Evolutionary conservation across 2,329 filamentous ascomycete genomes (phyloP).

Genomic region (Stenocarpella maydis): DNA sequence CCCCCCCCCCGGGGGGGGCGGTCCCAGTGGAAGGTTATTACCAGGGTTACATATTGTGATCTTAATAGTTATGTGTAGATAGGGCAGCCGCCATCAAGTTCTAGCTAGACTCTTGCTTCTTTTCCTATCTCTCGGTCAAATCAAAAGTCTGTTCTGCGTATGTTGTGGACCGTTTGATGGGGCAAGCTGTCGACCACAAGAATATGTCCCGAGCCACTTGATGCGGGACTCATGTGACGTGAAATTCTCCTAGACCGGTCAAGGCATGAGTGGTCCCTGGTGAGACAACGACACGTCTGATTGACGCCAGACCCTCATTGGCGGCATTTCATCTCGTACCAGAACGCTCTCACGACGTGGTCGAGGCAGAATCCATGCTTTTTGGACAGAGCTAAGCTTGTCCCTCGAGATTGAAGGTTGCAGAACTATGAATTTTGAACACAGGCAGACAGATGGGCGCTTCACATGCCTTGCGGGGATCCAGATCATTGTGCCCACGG

Average conservation of each 20-base stretch:
- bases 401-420: neutral
- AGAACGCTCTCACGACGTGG: neutral
- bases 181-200: neutral
- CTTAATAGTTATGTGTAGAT: neutral
- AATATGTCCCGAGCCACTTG: slow-evolving; percentile 24
- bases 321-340: neutral
- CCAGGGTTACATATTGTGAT: neutral
- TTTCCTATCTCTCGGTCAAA: neutral
- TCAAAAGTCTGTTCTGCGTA: slow-evolving; percentile 12
- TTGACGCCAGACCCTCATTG: no score
- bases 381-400: neutral
- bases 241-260: neutral
- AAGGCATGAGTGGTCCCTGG: neutral
- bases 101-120: neutral
- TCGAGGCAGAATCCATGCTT: neutral
- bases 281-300: slow-evolving; percentile 3
- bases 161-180: neutral
- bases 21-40: neutral
- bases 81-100: neutral
- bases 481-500: neutral
- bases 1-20: no score
- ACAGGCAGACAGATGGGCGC: neutral
- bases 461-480: neutral
- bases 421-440: no score
- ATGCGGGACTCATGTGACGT: slow-evolving; percentile 17